Evolutionary conservation across 1,284 basidiomycete species (phyloP).

Genomic region (Vanrija humicola): DNA sequence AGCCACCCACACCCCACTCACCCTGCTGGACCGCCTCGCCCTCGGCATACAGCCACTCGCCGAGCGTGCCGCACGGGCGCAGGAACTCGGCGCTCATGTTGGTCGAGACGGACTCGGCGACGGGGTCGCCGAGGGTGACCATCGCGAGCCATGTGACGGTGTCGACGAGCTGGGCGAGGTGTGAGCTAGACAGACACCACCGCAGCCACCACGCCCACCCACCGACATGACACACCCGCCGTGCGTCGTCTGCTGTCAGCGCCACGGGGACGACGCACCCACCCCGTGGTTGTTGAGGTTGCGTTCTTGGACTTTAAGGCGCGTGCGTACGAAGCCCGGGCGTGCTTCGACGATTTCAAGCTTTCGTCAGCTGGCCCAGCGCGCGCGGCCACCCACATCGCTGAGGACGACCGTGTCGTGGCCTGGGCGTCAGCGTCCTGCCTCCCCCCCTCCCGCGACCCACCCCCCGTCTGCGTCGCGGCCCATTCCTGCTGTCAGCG

Average conservation of each 20-base stretch:
- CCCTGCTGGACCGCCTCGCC: conserved; percentile 7
- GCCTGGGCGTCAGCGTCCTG: too few species aligned
- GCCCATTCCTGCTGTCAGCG: background rate
- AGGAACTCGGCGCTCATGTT: conserved; percentile 17
- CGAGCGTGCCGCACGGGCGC: conserved; percentile 4
- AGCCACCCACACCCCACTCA: conserved; percentile 9
- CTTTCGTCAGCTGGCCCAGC: too few species aligned
- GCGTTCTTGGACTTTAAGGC: conserved; percentile 4
- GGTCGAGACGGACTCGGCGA: conserved; percentile 3
- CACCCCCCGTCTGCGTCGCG: background rate
- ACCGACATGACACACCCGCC: conserved; percentile 15
- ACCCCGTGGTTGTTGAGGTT: conserved; percentile 14
- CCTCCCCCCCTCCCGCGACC: background rate
- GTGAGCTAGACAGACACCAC: background rate
- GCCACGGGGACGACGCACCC: background rate
- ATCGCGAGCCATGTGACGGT: conserved; percentile 11
- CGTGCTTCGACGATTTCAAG: conserved; percentile 15
- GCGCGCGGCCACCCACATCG: background rate
- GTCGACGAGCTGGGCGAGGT: conserved; percentile 13
- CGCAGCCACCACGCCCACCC: background rate
- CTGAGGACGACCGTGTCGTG: background rate
- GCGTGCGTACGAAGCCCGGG: conserved; percentile 6
- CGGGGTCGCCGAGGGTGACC: conserved; percentile 7
- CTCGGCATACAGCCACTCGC: conserved; percentile 8
- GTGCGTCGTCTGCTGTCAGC: conserved; percentile 2